Evolutionary conservation across 2,329 filamentous ascomycete genomes (phyloP), one percentile per base, ranked within the genome.

Genomic region (Chaetomiaceae sp.): DNA sequence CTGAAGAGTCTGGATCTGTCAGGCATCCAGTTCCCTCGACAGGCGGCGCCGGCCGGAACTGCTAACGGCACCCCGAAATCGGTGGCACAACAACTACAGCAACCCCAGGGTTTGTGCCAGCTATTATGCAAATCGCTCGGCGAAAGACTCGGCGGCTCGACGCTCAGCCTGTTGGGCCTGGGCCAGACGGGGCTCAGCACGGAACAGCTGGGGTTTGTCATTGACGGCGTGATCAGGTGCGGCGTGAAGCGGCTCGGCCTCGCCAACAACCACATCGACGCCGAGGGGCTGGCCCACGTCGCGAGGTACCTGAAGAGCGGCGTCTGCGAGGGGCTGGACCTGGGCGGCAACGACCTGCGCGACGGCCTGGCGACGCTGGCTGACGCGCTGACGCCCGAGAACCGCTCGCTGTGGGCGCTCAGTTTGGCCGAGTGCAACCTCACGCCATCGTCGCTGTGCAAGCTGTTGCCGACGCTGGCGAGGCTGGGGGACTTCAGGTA

Each of bases 361-460:
- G 72, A 79, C 26, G 71, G 77, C 34, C 68, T 82, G 26, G 75
- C 74, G 14, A 65, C 65, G 1, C 64, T 84, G 40, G 74, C 75
- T 3, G 67, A 69, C 2, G 71, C 74, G 1, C 63, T 83, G n/a
- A 64, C 69, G 4, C 68, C 68, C 3, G 68, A 74, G 17, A 65
- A 75, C 18, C 71, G 75, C 42, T 74, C 80, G 0, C 69, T 95
- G 2, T 91, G 84, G 76, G 89, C 88, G 0, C 69, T 98, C 42
- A 91, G 88, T 63, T 67, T 98, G 51, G 88, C 89, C 1, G 84
- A 89, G 57, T 96, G 90, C 67, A 87, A 88, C 47, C 71, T 98
- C 45, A 80, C 77, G 4, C 83, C 88, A 0, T 73, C 79, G 1
- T 82, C 84, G 10, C 70, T 97, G 18, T 84, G 79, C 64, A 78